Evolutionary conservation across 208 protist species (phyloP).

Genomic region (Sergeia podlipaevii): DNA sequence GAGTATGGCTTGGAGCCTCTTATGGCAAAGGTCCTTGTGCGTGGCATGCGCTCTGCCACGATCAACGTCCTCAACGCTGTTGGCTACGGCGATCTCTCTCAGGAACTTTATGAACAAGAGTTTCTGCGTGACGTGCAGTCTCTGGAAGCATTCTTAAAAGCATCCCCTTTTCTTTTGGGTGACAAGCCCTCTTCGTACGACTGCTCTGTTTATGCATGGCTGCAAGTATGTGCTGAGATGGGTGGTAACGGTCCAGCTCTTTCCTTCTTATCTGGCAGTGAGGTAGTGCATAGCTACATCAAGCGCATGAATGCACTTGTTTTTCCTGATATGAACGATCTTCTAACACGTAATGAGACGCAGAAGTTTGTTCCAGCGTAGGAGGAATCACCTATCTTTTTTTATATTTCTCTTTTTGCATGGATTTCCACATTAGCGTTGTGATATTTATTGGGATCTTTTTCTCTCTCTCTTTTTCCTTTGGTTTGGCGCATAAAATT

Average conservation of each 20-base stretch:
- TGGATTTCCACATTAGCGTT: too few relatives aligned
- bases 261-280: conserved; percentile 9
- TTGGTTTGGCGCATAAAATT: too few relatives aligned
- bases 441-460: too few relatives aligned
- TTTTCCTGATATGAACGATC: conserved; percentile 23
- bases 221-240: conserved; percentile 16
- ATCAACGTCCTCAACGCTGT: conserved; percentile 50
- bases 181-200: conserved; percentile 27
- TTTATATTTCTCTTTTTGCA: too few relatives aligned
- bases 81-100: conserved; percentile 39
- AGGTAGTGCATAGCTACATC: conserved; percentile 15
- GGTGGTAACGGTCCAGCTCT: conserved; percentile 7
- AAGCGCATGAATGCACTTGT: conserved; percentile 14
- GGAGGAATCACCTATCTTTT: too few relatives aligned
- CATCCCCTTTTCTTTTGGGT: conserved; percentile 21
- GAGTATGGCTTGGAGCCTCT: conserved; percentile 41
- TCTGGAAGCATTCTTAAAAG: conserved; percentile 39
- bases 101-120: conserved; percentile 47
- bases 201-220: conserved; percentile 22
- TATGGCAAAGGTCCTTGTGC: conserved; percentile 38
- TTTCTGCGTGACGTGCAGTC: conserved; percentile 61
- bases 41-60: conserved; percentile 38
- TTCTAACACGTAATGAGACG: conserved; percentile 4
- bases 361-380: conserved; percentile 21
- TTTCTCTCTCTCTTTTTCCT: too few relatives aligned